phyloP scores from a whole-genome alignment of 225 moss, liverwort and hornwort species.

The Sphagnum contortum region DNA sequence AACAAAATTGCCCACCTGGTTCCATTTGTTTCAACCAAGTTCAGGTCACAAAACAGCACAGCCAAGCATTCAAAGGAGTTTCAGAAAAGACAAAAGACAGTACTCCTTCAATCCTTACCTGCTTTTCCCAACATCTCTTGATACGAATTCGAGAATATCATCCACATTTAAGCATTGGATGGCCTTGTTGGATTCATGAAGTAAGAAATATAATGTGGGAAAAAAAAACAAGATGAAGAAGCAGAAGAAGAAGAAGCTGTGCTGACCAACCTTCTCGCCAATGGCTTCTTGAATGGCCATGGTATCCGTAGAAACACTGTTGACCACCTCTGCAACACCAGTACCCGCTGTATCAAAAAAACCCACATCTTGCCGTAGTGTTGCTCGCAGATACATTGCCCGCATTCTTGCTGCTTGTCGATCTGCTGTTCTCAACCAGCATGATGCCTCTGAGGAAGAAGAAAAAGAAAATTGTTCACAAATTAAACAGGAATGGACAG shows the following conservation, averaged over 20 bases:
- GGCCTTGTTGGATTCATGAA: too few relatives aligned
- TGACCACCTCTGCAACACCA: slow-evolving; percentile 33
- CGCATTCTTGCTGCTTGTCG: slow-evolving; percentile 46
- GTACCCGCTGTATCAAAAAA: slow-evolving; percentile 50
- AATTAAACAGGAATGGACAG: too few relatives aligned
- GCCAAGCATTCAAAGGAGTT: too few relatives aligned
- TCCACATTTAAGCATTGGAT: too few relatives aligned
- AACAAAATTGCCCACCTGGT: slow-evolving; percentile 65
- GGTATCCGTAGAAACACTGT: slow-evolving; percentile 37
- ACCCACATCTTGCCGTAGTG: slow-evolving; percentile 47
- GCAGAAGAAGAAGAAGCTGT: background rate
- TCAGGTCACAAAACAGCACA: too few relatives aligned
- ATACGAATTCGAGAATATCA: too few relatives aligned
- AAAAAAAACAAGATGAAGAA: background rate
- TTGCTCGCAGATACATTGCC: slow-evolving; percentile 31
- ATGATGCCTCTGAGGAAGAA: slow-evolving; percentile 30
- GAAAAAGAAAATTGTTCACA: background rate
- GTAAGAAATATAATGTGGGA: too few relatives aligned
- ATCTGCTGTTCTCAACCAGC: slow-evolving; percentile 46
- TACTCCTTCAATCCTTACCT: too few relatives aligned
- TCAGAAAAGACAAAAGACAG: too few relatives aligned
- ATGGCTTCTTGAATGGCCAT: slow-evolving; percentile 33
- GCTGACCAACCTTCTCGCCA: slow-evolving; percentile 40
- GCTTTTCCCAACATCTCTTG: too few relatives aligned
- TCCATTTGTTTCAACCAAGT: background rate